Conservation (phyloP, 768 basidiomycete genomes). For the Zangia roseola region DNA sequence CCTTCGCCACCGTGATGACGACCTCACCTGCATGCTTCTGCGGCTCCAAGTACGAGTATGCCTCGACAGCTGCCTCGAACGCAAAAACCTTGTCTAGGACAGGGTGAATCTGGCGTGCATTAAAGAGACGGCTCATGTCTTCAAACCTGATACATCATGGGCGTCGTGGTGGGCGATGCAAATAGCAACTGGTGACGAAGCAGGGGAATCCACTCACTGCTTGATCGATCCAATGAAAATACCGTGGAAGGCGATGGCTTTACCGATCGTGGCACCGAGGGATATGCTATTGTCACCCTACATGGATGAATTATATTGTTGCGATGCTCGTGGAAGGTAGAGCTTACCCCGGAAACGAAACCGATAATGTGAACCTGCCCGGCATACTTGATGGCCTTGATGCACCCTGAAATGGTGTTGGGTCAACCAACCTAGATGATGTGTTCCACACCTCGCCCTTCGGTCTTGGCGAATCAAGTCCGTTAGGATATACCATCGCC, state of each 20-base stretch:
- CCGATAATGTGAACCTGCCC: constrained; percentile 54
- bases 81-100: constrained; percentile 57
- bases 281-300: constrained; percentile 30
- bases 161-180: not conserved
- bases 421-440: constrained; percentile 53
- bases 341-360: constrained; percentile 41
- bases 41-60: constrained; percentile 51
- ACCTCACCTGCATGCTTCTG: constrained; percentile 64
- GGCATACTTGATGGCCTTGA: constrained; percentile 38
- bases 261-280: constrained; percentile 37
- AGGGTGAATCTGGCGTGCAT: constrained; percentile 45
- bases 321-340: too few relatives aligned
- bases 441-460: constrained; percentile 34
- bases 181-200: not conserved
- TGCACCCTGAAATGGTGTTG: constrained; percentile 47
- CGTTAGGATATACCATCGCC: not conserved
- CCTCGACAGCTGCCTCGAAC: constrained; percentile 52
- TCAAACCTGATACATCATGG: constrained; percentile 42
- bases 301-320: not conserved
- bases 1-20: constrained; percentile 44
- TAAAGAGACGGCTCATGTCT: constrained; percentile 50
- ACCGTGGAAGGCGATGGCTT: constrained; percentile 46
- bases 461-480: constrained; percentile 24
- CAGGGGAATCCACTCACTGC: constrained; percentile 39
- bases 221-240: constrained; percentile 56